phyloP scores from a whole-genome alignment of 164 flowering plant species.

The Cinnamomum chago region DNA sequence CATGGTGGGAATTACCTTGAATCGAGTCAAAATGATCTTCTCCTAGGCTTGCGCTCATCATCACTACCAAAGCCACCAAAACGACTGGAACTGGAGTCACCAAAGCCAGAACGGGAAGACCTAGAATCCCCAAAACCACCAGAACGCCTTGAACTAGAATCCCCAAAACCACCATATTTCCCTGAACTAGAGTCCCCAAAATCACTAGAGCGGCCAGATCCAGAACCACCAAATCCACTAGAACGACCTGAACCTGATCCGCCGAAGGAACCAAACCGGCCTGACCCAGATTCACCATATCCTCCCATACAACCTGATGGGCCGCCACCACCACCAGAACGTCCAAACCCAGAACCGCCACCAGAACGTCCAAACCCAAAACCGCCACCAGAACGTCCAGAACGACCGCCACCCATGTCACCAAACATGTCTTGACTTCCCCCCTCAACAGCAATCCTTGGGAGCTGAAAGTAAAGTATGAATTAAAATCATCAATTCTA shows the following conservation, averaged over 20 bases:
- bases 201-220: conserved; percentile 24
- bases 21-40: conserved; percentile 26
- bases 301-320: conserved; percentile 10
- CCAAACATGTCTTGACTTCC: conserved; percentile 44
- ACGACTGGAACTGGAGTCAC: conserved; percentile 19
- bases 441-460: conserved; percentile 48
- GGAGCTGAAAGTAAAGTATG: conserved; percentile 43
- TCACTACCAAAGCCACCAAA: conserved; percentile 7
- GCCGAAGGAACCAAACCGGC: conserved; percentile 10
- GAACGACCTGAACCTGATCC: conserved; percentile 30
- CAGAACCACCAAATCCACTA: conserved; percentile 28
- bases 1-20: not conserved
- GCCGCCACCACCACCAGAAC: conserved; percentile 13
- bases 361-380: too few species aligned
- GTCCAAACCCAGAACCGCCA: conserved; percentile 15
- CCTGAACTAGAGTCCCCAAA: conserved; percentile 16
- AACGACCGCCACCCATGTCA: conserved; percentile 29
- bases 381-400: not conserved
- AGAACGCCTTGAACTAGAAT: conserved; percentile 22
- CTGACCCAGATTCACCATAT: conserved; percentile 12
- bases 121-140: conserved; percentile 30
- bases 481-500: not conserved
- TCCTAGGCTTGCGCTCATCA: conserved; percentile 17
- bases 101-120: conserved; percentile 15
- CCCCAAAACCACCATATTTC: conserved; percentile 24